Evolutionary conservation across 352 stramenopile genomes (phyloP).

Genomic region (Phytophthora sojae): DNA sequence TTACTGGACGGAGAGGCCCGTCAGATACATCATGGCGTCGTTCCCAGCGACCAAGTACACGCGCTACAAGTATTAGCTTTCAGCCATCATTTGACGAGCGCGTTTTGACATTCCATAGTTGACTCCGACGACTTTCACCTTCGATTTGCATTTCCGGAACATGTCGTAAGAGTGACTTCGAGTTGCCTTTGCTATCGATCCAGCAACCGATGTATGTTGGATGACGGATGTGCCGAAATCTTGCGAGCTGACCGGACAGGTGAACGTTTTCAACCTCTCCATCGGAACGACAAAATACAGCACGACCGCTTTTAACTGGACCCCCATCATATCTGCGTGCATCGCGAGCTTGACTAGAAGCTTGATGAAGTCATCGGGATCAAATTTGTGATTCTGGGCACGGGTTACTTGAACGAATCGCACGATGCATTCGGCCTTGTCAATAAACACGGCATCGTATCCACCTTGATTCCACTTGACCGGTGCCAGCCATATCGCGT

Average conservation of each 20-base stretch:
- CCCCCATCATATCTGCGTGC: background rate
- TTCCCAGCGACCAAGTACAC: background rate
- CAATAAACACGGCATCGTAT: slow-evolving; percentile 7
- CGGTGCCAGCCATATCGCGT: background rate
- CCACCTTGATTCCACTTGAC: slow-evolving; percentile 7
- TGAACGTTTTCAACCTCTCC: background rate
- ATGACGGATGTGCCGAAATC: background rate
- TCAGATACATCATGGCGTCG: background rate
- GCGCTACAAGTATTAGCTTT: background rate
- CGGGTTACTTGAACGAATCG: background rate
- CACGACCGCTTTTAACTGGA: background rate
- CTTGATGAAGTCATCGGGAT: background rate
- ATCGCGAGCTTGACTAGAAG: background rate
- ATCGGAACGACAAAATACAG: slow-evolving; percentile 9
- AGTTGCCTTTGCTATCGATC: no score
- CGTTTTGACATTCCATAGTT: no score
- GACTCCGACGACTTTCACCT: no score
- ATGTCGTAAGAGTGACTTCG: no score
- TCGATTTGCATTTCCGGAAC: no score
- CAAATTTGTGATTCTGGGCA: background rate
- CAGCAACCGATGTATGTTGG: no score
- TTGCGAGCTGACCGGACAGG: background rate
- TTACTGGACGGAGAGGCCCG: background rate
- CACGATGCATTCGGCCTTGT: background rate
- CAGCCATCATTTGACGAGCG: no score